phyloP scores from a whole-genome alignment of 2,329 filamentous ascomycete species.

The Ophiostoma populinum region DNA sequence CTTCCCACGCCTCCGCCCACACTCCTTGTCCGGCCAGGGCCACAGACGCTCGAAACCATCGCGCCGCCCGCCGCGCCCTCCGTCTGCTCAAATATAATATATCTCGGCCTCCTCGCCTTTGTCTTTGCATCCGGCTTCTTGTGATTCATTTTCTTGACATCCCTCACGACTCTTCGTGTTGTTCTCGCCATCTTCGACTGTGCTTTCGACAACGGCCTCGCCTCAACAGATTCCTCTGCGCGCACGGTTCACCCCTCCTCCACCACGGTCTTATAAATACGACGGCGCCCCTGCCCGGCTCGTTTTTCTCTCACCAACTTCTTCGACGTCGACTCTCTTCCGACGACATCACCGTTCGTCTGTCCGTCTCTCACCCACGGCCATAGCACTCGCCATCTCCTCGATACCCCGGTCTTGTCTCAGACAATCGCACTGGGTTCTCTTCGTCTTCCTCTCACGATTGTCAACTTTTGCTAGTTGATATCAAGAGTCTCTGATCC shows the following conservation, averaged over 20 bases:
- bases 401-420: conserved; percentile 13
- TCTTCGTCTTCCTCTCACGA: background rate
- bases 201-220: no score
- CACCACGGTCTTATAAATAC: no score
- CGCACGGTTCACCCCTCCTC: no score
- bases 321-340: background rate
- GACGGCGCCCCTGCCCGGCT: no score
- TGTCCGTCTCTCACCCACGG: background rate
- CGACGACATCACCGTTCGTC: background rate
- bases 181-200: no score
- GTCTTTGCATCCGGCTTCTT: no score
- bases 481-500: conserved; percentile 8
- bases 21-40: conserved; percentile 1
- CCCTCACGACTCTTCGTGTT: background rate
- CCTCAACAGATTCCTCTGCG: no score
- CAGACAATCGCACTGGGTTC: conserved; percentile 13
- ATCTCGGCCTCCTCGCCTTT: no score
- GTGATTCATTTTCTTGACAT: no score
- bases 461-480: background rate
- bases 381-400: background rate
- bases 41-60: conserved; percentile 2
- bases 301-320: no score
- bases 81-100: background rate
- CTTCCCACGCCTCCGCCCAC: background rate
- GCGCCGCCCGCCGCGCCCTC: conserved; percentile 1